Conservation (phyloP, 495 filamentous ascomycete genomes). For the Pseudevernia furfuracea region DNA sequence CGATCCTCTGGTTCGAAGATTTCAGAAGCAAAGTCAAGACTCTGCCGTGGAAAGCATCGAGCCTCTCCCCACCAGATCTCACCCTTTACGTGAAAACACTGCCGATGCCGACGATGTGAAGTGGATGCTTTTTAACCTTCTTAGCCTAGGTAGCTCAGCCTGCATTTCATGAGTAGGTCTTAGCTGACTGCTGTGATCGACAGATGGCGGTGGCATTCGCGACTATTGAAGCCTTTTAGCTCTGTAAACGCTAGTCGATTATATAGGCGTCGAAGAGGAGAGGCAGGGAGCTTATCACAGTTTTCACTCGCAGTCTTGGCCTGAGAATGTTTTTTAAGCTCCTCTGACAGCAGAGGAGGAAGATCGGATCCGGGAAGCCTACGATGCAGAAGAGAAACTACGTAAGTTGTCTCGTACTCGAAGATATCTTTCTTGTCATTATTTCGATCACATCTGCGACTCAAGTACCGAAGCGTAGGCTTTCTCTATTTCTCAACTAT, state of each 20-base stretch:
- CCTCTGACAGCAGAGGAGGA: slow-evolving; percentile 15
- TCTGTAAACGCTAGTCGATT: slow-evolving; percentile 19
- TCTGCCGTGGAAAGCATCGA: background rate
- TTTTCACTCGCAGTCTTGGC: slow-evolving; percentile 18
- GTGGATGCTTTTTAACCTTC: background rate
- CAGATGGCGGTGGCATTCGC: slow-evolving; percentile 24
- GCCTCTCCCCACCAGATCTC: background rate
- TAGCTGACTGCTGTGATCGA: background rate
- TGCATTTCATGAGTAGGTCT: background rate
- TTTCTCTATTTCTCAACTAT: background rate
- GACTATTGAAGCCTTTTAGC: slow-evolving; percentile 22
- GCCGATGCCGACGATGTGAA: background rate
- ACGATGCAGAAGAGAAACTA: background rate
- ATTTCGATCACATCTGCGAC: slow-evolving; percentile 23
- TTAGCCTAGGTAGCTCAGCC: background rate
- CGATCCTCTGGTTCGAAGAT: background rate
- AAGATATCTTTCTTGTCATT: slow-evolving; percentile 26
- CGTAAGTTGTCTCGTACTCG: background rate
- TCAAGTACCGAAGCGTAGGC: slow-evolving; percentile 24
- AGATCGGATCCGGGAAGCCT: background rate
- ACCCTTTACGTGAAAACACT: background rate
- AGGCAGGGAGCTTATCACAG: slow-evolving; percentile 13
- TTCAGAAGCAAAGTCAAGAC: background rate
- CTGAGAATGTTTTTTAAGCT: slow-evolving; percentile 15
- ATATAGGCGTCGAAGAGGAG: slow-evolving; percentile 17